Base-by-base conservation (phyloP, 306 rosid species). In the Gleditsia sinensis region DNA sequence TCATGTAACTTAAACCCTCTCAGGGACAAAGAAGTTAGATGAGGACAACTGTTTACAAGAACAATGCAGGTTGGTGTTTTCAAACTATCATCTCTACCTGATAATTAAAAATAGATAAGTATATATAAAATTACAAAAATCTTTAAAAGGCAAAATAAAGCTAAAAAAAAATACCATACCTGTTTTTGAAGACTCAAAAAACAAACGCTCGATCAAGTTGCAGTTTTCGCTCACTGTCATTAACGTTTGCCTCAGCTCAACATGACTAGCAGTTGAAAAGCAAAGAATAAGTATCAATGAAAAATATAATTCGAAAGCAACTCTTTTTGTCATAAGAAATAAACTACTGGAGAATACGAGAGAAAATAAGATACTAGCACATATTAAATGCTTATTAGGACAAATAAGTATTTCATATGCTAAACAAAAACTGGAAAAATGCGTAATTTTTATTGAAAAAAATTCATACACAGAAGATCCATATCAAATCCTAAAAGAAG, bases 21-120 rank as follows among this genome's bases (percentile, higher is more conserved):
- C 43, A 94, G 96, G 63, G 98, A 89, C 87, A 94, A 84, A 80
- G 99, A 90, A 23, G 81, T 80, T 74, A 94, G 79, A 88, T 79
- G 84, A 62, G 97, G 98, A 76, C 99, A 94, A 71, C 77, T 85
- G 67, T 63, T 78, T 51, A 88, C 90, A n/a, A 94, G 87, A 78
- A 80, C 91, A 71, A 60, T 37, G 57, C 98, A 94, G 53, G 99
- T 92, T 62, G 89, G 93, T 1, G 87, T 77, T 64, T 94, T 94
- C 96, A 94, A 87, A 83, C 97, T 94, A 90, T 94, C 96, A 77
- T 94, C 97, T 85, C 98, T 87, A 81, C 99, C 99, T 94, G 88
- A 46, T 37, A 85, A 66, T 75, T 57, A 34, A 48, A 83, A 84
- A 64, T 21, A 67, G 63, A 68, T 89, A 70, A 88, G 86, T 4